phyloP scores from a whole-genome alignment of 805 yeast species.

The Candida mattraensis region DNA sequence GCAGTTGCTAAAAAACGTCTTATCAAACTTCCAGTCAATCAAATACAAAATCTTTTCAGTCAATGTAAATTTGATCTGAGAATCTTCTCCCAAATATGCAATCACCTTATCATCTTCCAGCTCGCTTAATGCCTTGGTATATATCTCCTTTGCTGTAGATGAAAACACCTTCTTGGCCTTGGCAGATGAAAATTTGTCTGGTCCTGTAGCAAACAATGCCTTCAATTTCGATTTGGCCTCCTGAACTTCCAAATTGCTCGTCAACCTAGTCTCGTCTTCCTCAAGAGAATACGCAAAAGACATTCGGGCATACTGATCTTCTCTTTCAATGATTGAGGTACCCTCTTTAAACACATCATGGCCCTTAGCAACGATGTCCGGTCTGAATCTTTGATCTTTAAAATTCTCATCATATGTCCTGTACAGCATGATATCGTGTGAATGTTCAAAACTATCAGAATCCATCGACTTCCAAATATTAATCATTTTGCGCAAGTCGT shows the following conservation, averaged over 20 bases:
- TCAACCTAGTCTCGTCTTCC: slow-evolving; percentile 15
- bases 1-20: slow-evolving; percentile 45
- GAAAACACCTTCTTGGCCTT: slow-evolving; percentile 49
- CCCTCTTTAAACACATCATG: slow-evolving; percentile 46
- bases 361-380: slow-evolving; percentile 28
- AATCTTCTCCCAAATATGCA: slow-evolving; percentile 44
- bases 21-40: slow-evolving; percentile 40
- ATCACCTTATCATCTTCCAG: slow-evolving; percentile 59
- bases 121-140: slow-evolving; percentile 48
- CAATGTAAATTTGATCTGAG: slow-evolving; percentile 54
- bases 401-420: slow-evolving; percentile 47
- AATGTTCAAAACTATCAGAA: slow-evolving; percentile 32
- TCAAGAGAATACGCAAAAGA: slow-evolving; percentile 41
- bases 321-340: slow-evolving; percentile 71
- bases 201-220: slow-evolving; percentile 59
- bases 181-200: slow-evolving; percentile 44
- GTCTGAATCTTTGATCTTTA: slow-evolving; percentile 43
- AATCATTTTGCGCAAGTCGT: slow-evolving; percentile 53
- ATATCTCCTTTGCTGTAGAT: slow-evolving; percentile 44
- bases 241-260: slow-evolving; percentile 29
- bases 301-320: slow-evolving; percentile 47
- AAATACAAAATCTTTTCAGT: slow-evolving; percentile 51
- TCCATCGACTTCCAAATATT: slow-evolving; percentile 62
- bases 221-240: slow-evolving; percentile 44
- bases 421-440: slow-evolving; percentile 30